Conservation (phyloP, 2,329 filamentous ascomycete species). For the Xylariaceae sp. region DNA sequence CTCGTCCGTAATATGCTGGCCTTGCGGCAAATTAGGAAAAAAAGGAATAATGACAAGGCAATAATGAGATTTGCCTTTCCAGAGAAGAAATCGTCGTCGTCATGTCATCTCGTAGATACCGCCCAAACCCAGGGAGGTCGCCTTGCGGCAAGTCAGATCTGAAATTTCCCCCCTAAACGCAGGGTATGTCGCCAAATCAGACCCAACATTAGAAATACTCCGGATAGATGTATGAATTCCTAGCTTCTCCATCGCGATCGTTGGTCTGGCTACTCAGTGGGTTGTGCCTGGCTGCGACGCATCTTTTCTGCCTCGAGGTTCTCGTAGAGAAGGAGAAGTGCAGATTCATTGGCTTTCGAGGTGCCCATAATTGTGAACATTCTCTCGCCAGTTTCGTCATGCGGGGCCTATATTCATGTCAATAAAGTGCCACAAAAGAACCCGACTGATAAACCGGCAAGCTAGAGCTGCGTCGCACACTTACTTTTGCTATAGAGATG, state of each 20-base stretch:
- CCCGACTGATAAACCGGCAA: neutral
- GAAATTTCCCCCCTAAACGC: conserved; percentile 49
- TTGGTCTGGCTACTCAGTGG: conserved; percentile 50
- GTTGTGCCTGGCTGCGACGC: conserved; percentile 81
- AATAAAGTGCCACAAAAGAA: conserved; percentile 12
- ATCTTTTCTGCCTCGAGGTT: conserved; percentile 99
- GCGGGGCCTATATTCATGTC: conserved; percentile 63
- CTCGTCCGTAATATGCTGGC: conserved; percentile 29
- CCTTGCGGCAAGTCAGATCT: conserved; percentile 68
- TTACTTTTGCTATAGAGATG: conserved; percentile 93
- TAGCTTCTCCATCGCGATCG: conserved; percentile 32
- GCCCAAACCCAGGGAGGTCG: conserved; percentile 50
- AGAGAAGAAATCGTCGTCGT: conserved; percentile 39
- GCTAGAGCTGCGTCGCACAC: conserved; percentile 16
- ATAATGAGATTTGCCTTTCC: conserved; percentile 32
- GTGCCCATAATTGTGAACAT: conserved; percentile 99
- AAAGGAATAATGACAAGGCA: conserved; percentile 28
- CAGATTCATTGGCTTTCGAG: conserved; percentile 90
- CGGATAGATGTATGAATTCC: conserved; percentile 38
- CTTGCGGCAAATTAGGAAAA: conserved; percentile 33
- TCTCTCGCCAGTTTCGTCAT: conserved; percentile 95
- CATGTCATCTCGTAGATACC: conserved; percentile 49
- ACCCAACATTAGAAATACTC: conserved; percentile 47
- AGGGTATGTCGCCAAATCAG: conserved; percentile 52
- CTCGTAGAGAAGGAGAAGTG: conserved; percentile 94